Base-by-base conservation (phyloP, 306 rosid genomes). In the Dryas drummondii region DNA sequence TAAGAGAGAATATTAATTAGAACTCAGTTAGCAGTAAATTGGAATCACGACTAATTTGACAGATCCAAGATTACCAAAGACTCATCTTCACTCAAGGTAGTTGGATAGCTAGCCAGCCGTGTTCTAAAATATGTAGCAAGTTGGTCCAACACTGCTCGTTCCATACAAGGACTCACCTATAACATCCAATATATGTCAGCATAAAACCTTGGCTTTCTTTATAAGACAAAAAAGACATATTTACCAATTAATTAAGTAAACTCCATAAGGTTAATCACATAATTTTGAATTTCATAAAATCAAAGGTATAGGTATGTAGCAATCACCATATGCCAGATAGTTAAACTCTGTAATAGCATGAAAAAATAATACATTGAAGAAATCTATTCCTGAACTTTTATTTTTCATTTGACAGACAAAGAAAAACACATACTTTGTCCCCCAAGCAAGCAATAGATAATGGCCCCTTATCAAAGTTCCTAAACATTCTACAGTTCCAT, bases 161-260 rank as follows among this genome's bases (percentile, higher is more conserved):
- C 99, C 99, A 89, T 90, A 82, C 99, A 94, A 47, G 97, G 92
- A 79, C 99, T 92, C 78, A 84, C 88, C 99, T 94, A 73, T 42
- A 76, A 82, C 53, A 63, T 65, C 60, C 40, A 81, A 78, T 41
- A 67, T 47, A 56, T 65, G 65, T 73, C 68, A 66, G 14, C 47
- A 42, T 47, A 3, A 27, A 4, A 1, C 14, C n/a, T 19, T 47
- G 40, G 60, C 52, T 8, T 8, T 55, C 59, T 45, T 42, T 61
- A 72, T 32, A 64, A 81, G 51, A 69, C 42, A 52, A 54, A 47
- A 70, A 68, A 46, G 55, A 77, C 59, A 41, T 66, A 78, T 56
- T 79, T 77, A 32, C 37, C 19, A 60, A 27, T 77, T 50, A 51
- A 54, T 59, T 55, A 68, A 26, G 41, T 26, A 32, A 26, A 69